Conservation (phyloP, 176 grass and related monocot species). For the Cymbopogon citratus region DNA sequence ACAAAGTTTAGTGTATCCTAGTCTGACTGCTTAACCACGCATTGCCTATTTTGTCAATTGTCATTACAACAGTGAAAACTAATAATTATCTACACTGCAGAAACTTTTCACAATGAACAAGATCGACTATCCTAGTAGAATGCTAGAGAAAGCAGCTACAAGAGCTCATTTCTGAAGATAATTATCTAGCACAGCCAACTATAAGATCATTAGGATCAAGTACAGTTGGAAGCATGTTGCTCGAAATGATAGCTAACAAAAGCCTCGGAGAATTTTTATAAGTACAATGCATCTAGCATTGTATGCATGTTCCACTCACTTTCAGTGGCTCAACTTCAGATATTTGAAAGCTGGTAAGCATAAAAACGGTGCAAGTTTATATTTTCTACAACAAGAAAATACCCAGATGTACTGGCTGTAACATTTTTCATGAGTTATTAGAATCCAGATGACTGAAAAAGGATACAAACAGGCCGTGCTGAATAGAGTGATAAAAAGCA, state of each 20-base stretch:
- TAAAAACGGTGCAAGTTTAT: neutral
- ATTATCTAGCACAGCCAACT: neutral
- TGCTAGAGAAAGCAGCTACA: neutral
- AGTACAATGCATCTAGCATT: neutral
- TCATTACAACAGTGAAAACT: too few relatives aligned
- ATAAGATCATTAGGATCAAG: neutral
- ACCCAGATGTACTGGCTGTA: neutral
- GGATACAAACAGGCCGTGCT: neutral
- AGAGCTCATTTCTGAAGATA: neutral
- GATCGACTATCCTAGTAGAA: neutral
- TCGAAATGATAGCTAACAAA: neutral
- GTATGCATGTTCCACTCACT: neutral
- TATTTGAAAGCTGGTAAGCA: neutral
- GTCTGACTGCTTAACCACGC: too few relatives aligned
- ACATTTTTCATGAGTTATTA: neutral
- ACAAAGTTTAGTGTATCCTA: neutral
- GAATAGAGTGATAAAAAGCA: slow-evolving; percentile 1
- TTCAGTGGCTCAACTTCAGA: neutral
- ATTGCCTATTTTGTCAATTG: too few relatives aligned
- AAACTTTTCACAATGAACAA: neutral
- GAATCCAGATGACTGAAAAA: neutral
- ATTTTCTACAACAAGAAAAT: neutral
- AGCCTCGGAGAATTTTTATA: neutral
- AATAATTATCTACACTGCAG: neutral
- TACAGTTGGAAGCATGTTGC: neutral